Base-by-base conservation (phyloP, 2,329 filamentous ascomycete species). In the Nemania sp. region DNA sequence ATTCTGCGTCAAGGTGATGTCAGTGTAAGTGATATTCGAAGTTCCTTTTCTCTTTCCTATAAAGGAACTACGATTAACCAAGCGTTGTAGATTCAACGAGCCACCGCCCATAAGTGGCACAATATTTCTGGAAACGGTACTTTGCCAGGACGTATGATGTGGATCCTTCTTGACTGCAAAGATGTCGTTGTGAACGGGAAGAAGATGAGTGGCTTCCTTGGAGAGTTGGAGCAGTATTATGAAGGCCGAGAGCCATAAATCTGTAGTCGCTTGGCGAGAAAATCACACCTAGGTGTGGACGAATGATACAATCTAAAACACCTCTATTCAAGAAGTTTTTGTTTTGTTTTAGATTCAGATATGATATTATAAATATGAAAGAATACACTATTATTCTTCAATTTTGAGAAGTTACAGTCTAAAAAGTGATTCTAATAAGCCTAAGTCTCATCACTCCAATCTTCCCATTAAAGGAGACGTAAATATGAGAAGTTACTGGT, bases 1-100 rank as follows among this genome's bases (percentile, higher is more conserved):
- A 67, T 72, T n/a, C 66, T 74, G 65, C 62, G 49, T 0, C 65
- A 55, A 13, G 72, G 72, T 2, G 72, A 74, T 57, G 59, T 73
- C 4, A 18, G 41, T 20, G 6, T 35, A 1, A 35, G 11, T 7
- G 32, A 35, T 35, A 7, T 35, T 35, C 32, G n/a, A n/a, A n/a
- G n/a, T n/a, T n/a, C n/a, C n/a, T n/a, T n/a, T n/a, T n/a, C n/a
- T n/a, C n/a, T n/a, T n/a, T n/a, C n/a, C n/a, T n/a, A n/a, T n/a
- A n/a, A n/a, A n/a, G n/a, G n/a, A n/a, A n/a, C n/a, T n/a, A n/a
- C n/a, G n/a, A n/a, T n/a, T n/a, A n/a, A n/a, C n/a, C n/a, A n/a
- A n/a, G n/a, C n/a, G n/a, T n/a, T n/a, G n/a, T n/a, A n/a, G n/a
- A 56, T 73, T 6, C 56, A 74, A 18, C 61, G 68, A 1, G 49